These are phyloP conservation scores for Zasmidium angulare DNA, from an alignment of 2,329 filamentous ascomycete genomes.

Conservation along the genomic window DNA sequence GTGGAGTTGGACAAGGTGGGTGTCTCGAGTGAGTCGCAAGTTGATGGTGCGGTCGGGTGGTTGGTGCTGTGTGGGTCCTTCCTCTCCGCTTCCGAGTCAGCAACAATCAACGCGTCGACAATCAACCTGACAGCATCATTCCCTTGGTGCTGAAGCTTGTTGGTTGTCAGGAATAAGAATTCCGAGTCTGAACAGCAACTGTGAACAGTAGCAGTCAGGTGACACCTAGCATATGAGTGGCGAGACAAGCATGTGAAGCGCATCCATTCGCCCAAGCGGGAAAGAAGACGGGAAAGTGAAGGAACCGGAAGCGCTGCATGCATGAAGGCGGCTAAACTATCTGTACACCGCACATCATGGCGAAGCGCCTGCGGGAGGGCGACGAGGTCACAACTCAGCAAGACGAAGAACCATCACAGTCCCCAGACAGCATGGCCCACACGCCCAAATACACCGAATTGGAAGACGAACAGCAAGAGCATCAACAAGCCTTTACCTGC, in stretches of 20 bases:
- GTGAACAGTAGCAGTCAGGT: neutral
- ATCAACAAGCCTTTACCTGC: conserved; percentile 68
- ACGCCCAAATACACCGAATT: conserved; percentile 54
- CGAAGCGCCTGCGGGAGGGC: conserved; percentile 58
- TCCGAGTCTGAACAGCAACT: neutral
- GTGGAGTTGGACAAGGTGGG: neutral
- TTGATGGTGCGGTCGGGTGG: neutral
- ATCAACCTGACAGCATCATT: neutral
- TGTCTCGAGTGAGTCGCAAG: too few relatives aligned
- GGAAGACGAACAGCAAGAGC: conserved; percentile 45
- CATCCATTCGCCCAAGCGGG: neutral
- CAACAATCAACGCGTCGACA: neutral
- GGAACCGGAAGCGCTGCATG: neutral
- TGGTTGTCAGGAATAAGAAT: neutral
- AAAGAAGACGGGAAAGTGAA: neutral
- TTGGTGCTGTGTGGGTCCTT: too few relatives aligned
- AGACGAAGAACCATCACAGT: neutral
- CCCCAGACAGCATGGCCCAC: conserved; percentile 10
- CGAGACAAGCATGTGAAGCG: neutral
- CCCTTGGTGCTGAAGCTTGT: neutral
- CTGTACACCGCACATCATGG: conserved; percentile 44
- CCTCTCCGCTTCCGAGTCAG: neutral
- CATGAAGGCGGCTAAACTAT: neutral
- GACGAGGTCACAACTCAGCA: conserved; percentile 39
- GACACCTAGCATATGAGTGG: neutral